Conservation (phyloP, 805 yeast species). For the Pichia scutulata region DNA sequence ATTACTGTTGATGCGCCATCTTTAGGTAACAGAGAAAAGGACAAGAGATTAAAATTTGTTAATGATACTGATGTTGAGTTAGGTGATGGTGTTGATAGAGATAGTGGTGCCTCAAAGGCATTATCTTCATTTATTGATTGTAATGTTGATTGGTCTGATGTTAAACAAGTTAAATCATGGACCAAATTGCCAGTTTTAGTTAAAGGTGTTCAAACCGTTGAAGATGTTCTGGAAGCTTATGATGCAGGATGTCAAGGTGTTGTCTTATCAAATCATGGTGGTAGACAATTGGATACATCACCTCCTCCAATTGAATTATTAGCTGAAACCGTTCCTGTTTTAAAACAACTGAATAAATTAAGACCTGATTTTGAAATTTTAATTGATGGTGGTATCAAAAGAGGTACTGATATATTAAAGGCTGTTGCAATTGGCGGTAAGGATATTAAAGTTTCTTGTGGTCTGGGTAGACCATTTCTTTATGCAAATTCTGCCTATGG, state of each 20-base stretch:
- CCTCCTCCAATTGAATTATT: constrained; percentile 71
- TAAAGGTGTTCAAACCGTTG: constrained; percentile 81
- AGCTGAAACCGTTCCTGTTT: constrained; percentile 56
- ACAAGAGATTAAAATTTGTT: constrained; percentile 22
- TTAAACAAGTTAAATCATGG: constrained; percentile 43
- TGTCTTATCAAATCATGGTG: constrained; percentile 86
- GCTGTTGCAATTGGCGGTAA: constrained; percentile 65
- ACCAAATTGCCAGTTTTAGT: constrained; percentile 63
- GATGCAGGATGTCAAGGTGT: constrained; percentile 69
- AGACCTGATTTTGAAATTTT: constrained; percentile 49
- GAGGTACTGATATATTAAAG: constrained; percentile 61
- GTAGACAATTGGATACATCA: constrained; percentile 78
- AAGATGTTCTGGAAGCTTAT: constrained; percentile 68
- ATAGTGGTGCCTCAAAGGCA: constrained; percentile 82
- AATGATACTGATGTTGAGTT: constrained; percentile 40
- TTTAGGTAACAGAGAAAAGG: constrained; percentile 82
- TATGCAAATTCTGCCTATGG: constrained; percentile 61
- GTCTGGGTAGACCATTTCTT: constrained; percentile 59
- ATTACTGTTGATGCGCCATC: constrained; percentile 92
- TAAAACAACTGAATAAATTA: constrained; percentile 36
- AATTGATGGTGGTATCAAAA: constrained; percentile 62
- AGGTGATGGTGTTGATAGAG: constrained; percentile 45
- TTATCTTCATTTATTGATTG: constrained; percentile 80
- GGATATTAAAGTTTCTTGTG: constrained; percentile 65
- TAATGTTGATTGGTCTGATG: constrained; percentile 55